Base-by-base conservation (phyloP, 31 red algal species). In the Bonnemaisonia californica region DNA sequence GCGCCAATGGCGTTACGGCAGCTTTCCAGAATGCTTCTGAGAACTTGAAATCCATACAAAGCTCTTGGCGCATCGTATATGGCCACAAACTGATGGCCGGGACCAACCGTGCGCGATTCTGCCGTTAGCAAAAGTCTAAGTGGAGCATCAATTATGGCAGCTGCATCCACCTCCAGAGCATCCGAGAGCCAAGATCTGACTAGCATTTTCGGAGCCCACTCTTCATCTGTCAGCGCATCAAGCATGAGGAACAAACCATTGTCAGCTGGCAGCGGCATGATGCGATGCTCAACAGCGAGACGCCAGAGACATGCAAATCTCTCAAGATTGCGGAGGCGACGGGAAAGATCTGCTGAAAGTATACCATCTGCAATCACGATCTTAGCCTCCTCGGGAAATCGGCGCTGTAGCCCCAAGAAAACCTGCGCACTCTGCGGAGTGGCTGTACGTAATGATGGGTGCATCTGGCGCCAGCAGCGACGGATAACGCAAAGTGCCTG, bases 261-360 rank as follows among this genome's bases (percentile, higher is more conserved):
- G 45, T 88, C 91, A 19, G 77, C 79, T 74, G 91, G 80, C 33
- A 84, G 54, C 0, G 79, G 84, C 51, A 74, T 77, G 57, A 94
- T 48, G n/a, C 85, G 69, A 76, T 94, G 84, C 66, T 88, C 79
- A 1, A 88, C 80, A 41, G 80, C 72, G 29, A 94, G 69, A 36
- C 85, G 85, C 76, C 84, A 94, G 23, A 94, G 65, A 42, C 84
- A 88, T 29, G 91, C 91, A 62, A 94, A 88, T 13, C 91, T 62
- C 58, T 88, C 85, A 9, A 94, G 69, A 79, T 94, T 88, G 11
- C 85, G 57, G 39, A 94, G 68, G 1, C 91, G 81, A 29, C 78
- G 78, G 29, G 85, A 83, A 31, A 84, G 62, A 40, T 74, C 79
- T 41, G 63, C 58, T 30, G 84, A 89, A 36, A 94, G 74, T 3